These are phyloP conservation scores for Trametes versicolor DNA, from an alignment of 1,284 basidiomycete genomes.

Conservation along the genomic window DNA sequence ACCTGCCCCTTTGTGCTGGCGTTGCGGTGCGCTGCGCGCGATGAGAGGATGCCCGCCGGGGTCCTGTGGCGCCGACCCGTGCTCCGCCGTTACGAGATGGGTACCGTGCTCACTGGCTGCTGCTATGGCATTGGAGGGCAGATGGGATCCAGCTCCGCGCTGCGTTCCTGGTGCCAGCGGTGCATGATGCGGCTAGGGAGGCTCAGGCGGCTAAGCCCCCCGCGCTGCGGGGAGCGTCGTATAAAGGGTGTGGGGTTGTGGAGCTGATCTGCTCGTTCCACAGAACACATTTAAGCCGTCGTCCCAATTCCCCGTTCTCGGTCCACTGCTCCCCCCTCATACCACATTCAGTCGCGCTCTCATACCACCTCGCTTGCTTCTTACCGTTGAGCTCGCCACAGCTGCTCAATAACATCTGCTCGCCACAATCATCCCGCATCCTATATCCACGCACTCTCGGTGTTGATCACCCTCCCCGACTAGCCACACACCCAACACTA, in stretches of 20 bases:
- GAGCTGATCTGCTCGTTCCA: conserved; percentile 13
- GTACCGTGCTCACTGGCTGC: background rate
- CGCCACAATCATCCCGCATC: background rate
- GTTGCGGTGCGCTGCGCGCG: conserved; percentile 7
- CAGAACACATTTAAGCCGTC: conserved; percentile 9
- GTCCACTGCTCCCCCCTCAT: background rate
- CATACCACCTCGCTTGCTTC: too few relatives aligned
- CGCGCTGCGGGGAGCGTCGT: conserved; percentile 13
- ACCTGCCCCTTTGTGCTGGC: conserved; percentile 17
- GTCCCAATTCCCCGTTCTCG: background rate
- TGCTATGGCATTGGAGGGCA: conserved; percentile 6
- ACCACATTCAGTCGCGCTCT: background rate
- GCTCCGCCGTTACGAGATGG: conserved; percentile 26
- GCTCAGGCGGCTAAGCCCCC: conserved; percentile 17
- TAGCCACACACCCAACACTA: background rate
- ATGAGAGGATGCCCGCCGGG: conserved; percentile 9
- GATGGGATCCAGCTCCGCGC: conserved; percentile 10
- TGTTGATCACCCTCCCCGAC: conserved; percentile 13
- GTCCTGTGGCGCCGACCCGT: conserved; percentile 20
- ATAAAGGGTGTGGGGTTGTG: conserved; percentile 18
- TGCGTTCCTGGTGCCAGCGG: conserved; percentile 8
- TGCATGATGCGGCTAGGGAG: conserved; percentile 6
- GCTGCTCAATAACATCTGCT: background rate
- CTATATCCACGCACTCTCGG: conserved; percentile 3
- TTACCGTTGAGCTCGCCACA: background rate